Evolutionary conservation across 2,329 filamentous ascomycete species (phyloP), one percentile per base, ranked within the genome.

Genomic region (Periconia sp.): DNA sequence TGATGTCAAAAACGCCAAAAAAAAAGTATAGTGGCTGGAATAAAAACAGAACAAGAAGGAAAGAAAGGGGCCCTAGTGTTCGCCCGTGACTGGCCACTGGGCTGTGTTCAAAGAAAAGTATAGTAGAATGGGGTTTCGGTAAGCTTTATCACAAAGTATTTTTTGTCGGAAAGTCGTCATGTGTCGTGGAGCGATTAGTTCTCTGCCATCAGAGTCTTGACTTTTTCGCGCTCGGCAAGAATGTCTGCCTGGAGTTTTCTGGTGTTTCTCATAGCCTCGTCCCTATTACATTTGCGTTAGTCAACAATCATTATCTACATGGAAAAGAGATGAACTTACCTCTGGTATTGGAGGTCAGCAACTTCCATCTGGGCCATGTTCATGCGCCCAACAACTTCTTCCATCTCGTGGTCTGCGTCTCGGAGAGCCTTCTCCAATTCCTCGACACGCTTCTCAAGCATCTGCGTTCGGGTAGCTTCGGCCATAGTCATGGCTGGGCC

Each of bases 341-440:
- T 82, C 74, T 89, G 84, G 61, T 85, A 84, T 73, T 92, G 90
- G 53, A 95, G 79, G 68, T 90, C 84, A 66, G 89, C 85, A 52
- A 94, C 90, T 75, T 92, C 89, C 63, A 92, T 90, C 76, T 94
- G 90, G 10, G 90, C 89, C 62, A 81, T 80, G 74, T 91, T 93
- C 87, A 95, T 93, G 58, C 88, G 82, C 55, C 86, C 81, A 8
- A 95, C 89, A 8, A 94, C 90, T 72, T 91, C 86, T 68, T 91
- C 85, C 89, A 94, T 93, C 75, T 93, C 90, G 47, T 79, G 78
- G 65, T 94, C 91, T 15, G 91, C 89, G 59, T 91, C 84, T 6
- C 82, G 76, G 13, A 95, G 80, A 15, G 92, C 88, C 64, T 85
- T 87, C 78, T 99, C 94, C 2, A 99, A 84, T 75, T 96, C 91